Base-by-base conservation (phyloP, 2,329 filamentous ascomycete species). In the Nigrograna mackinnonii region DNA sequence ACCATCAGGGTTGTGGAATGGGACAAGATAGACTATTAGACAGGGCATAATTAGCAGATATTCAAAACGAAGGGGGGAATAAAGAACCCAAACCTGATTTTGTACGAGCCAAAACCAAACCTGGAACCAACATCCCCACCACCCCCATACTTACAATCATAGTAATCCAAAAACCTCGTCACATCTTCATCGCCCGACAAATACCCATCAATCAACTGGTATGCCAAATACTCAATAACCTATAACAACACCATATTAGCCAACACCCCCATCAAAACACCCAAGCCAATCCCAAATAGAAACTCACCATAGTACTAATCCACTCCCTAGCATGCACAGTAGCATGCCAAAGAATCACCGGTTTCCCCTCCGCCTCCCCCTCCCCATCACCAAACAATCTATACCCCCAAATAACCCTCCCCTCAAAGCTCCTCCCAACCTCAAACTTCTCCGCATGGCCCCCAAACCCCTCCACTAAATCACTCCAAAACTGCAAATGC, bases 271-370 rank as follows among this genome's bases (percentile, higher is more conserved):
- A n/a, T n/a, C n/a, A n/a, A n/a, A n/a, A n/a, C n/a, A n/a, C n/a
- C n/a, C n/a, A n/a, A n/a, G n/a, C n/a, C n/a, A n/a, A n/a, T n/a
- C n/a, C n/a, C n/a, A n/a, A n/a, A n/a, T n/a, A n/a, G n/a, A n/a
- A n/a, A 52, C 58, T 28, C 39, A 76, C 77, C 67, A 80, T 78
- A 6, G 62, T 55, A 7, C 52, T 39, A 13, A 66, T 62, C 61
- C 62, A 65, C n/a, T n/a, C n/a, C n/a, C n/a, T n/a, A n/a, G n/a
- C n/a, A n/a, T n/a, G n/a, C n/a, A n/a, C n/a, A n/a, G n/a, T n/a
- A n/a, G n/a, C n/a, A n/a, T n/a, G n/a, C n/a, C n/a, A n/a, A n/a
- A n/a, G n/a, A n/a, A n/a, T 28, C 24, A 28, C n/a, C 24, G 9
- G 9, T 9, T 28, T 28, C 24, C 24, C 24, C 24, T 28, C 9